These are phyloP conservation scores for Trametes polyzona DNA, from an alignment of 1,284 basidiomycete genomes.

Conservation along the genomic window DNA sequence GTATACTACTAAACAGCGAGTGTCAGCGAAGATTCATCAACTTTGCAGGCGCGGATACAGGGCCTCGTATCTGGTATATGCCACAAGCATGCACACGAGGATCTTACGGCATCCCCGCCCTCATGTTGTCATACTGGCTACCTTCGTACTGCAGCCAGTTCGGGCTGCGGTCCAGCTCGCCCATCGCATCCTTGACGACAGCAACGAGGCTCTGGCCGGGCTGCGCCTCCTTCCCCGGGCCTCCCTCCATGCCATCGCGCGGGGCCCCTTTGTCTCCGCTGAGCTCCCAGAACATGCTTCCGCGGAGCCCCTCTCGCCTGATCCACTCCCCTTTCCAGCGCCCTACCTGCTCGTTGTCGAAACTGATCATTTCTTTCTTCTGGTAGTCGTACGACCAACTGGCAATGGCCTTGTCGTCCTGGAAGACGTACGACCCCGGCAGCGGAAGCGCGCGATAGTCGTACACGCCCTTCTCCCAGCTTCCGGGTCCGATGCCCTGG, in stretches of 20 bases:
- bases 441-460: constrained; percentile 81
- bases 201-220: constrained; percentile 57
- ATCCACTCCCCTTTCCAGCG: constrained; percentile 80
- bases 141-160: constrained; percentile 77
- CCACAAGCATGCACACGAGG: not conserved
- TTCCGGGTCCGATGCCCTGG: constrained; percentile 74
- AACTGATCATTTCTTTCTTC: constrained; percentile 79
- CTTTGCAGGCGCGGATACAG: not conserved
- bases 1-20: constrained; percentile 9
- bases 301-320: constrained; percentile 66
- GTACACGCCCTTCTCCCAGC: constrained; percentile 82
- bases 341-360: constrained; percentile 73
- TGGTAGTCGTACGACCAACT: constrained; percentile 76
- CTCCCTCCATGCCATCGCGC: constrained; percentile 70
- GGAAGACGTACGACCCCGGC: constrained; percentile 63
- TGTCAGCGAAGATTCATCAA: constrained; percentile 4
- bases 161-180: constrained; percentile 60
- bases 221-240: constrained; percentile 40
- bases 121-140: constrained; percentile 79
- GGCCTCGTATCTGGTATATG: constrained; percentile 14
- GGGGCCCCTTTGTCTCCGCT: constrained; percentile 75
- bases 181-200: constrained; percentile 77
- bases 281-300: constrained; percentile 88
- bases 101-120: constrained; percentile 58
- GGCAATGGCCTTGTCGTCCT: constrained; percentile 61